Evolutionary conservation across 176 grass and related monocot genomes (phyloP), one percentile per base, ranked within the genome.

Genomic region (Olyra latifolia): DNA sequence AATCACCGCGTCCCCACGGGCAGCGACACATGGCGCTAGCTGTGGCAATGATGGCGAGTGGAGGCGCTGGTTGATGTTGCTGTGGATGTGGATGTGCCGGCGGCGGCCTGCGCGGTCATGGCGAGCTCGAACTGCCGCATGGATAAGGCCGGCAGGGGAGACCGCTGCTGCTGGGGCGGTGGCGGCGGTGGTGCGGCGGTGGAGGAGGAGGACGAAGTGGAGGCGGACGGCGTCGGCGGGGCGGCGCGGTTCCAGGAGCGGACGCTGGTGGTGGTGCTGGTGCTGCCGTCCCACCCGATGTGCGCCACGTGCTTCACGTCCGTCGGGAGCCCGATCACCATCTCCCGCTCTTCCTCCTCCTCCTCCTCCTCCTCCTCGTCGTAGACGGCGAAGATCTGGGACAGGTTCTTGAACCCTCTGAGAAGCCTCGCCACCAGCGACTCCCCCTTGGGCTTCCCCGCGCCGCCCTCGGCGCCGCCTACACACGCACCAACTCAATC

Each of bases 241-340:
- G 73, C 22, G 57, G 87, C 80, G 62, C 79, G 82, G 81, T 86
- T 86, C 86, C 84, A 89, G 52, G 83, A 87, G 53, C 71, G 90
- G 62, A 91, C 25, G 46, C 77, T 92, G 71, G 7, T 67, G 62
- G 79, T 82, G 65, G 87, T 95, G 81, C 52, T 92, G 69, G 84
- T 86, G 60, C 83, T 85, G 75, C 91, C 88, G 80, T 97, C 93
- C 93, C 88, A 93, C 1, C 93, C 93, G 79, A 97, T 91, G 86
- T 97, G 93, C 2, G 88, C 85, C 41, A 97, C 93, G 71, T 97
- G 93, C 84, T 97, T 92, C 2, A 97, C 93, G 70, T 93, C 93
- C 8, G 93, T 97, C 8, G 93, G 93, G 30, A 93, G 74, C 1
- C 93, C 93, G 61, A 97, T 97, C 82, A 88, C 88, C 93, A 97